Percentiles rank a stretch among this genome's conserved stretches.
Evolutionary conservation across 2,329 filamentous ascomycete species (phyloP).

Genomic region (Mycosphaerella arachidis): DNA sequence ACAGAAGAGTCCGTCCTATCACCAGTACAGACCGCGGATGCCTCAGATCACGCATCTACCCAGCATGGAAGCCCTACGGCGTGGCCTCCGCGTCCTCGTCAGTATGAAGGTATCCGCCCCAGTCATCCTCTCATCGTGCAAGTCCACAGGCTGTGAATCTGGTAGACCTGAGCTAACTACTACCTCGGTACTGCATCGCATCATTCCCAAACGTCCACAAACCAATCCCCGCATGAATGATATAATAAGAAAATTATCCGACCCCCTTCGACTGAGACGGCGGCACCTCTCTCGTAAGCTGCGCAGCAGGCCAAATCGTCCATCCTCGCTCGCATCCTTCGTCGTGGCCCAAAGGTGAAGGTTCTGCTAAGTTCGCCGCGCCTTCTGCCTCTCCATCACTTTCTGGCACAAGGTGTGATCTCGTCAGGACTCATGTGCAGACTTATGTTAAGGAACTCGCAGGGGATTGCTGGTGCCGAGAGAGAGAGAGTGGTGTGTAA

Average conservation of each 20-base stretch:
- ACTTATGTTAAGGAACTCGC: conserved; percentile 19
- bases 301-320: conserved; percentile 21
- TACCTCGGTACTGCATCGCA: conserved; percentile 11
- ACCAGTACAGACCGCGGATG: conserved; percentile 17
- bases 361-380: conserved; percentile 18
- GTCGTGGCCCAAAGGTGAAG: conserved; percentile 16
- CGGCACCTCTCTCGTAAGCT: conserved; percentile 12
- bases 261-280: conserved; percentile 18
- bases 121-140: conserved; percentile 12
- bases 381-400: conserved; percentile 19
- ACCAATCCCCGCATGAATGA: conserved; percentile 19
- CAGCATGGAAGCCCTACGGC: conserved; percentile 6
- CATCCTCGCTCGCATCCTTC: conserved; percentile 17
- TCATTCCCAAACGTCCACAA: conserved; percentile 22
- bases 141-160: conserved; percentile 1
- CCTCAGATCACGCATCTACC: conserved; percentile 10
- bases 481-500: no score
- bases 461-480: conserved; percentile 7
- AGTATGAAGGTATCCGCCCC: conserved; percentile 11
- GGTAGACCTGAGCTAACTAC: background rate
- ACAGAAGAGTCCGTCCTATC: conserved; percentile 15
- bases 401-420: conserved; percentile 19
- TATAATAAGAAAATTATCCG: conserved; percentile 17
- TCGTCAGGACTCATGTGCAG: conserved; percentile 17
- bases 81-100: conserved; percentile 14